Base-by-base conservation (phyloP, 345 rosid species). In the Kandelia obovata region DNA sequence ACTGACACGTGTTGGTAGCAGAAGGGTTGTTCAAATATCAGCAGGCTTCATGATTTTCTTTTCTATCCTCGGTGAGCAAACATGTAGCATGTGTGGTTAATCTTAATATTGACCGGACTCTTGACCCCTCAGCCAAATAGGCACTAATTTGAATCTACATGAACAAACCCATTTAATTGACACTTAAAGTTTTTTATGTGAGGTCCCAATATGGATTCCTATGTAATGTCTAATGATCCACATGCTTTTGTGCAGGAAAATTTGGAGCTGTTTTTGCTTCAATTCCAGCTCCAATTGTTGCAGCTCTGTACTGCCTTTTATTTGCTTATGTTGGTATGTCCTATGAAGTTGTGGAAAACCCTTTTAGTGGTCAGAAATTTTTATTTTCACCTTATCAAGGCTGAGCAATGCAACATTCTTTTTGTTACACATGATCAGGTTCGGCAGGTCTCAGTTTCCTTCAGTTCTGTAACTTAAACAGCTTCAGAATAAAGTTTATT, bases 31-130 rank as follows among this genome's bases (percentile, higher is more conserved):
- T 65, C 98, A 94, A 71, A 94, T 94, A 67, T 85, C 98, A 47
- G 97, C 96, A 0, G 92, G 83, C 34, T 91, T 94, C 79, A 94
- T 94, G 98, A 89, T 94, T 47, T 94, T 94, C 85, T 94, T 94
- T 83, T 94, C 98, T 39, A 82, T 91, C 49, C 91, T 89, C 0
- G 96, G 96, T 87, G 68, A 77, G 87, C 65, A 6, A 35, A 67
- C 19, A 25, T 1, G 31, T 25, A 20, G 28, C 19, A 21, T 5
- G 10, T 21, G 27, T 21, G 58, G 26, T 53, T 8, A 43, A 43
- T 43, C 49, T 43, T 43, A 43, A 43, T 43, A 43, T 43, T 43
- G 49, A 43, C 49, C 4, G 4, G 15, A 43, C 15, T 10, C 27
- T n/a, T 21, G 27, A 21, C 27, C 27, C 1, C 2, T 53, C 7